A percentile compares a stretch with the other conserved stretches of the same genome.
phyloP scores from a whole-genome alignment of 768 basidiomycete species.

The Melanogaster broomeanus region DNA sequence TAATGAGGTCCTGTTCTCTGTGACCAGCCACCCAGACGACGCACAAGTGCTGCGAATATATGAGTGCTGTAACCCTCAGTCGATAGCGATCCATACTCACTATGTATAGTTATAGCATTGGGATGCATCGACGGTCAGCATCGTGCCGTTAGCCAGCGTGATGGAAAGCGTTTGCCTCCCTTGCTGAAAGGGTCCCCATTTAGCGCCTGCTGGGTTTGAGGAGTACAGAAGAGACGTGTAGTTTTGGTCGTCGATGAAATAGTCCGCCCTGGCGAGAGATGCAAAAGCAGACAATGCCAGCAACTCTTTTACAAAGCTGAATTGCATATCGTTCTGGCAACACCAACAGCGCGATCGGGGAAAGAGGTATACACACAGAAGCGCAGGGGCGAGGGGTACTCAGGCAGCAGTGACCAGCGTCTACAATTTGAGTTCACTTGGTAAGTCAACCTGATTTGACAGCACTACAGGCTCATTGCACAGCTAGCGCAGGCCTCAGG shows the following conservation, averaged over 20 bases:
- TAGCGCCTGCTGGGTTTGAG: slow-evolving; percentile 9
- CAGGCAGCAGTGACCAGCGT: no score
- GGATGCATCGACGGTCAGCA: slow-evolving; percentile 13
- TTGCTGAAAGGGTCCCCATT: slow-evolving; percentile 9
- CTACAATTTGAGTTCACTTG: no score
- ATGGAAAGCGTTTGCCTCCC: slow-evolving; percentile 14
- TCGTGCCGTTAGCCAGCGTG: slow-evolving; percentile 5
- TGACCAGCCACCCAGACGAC: background rate
- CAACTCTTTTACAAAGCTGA: background rate
- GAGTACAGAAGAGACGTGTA: slow-evolving; percentile 10
- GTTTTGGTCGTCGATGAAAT: slow-evolving; percentile 19
- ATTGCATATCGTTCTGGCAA: slow-evolving; percentile 3
- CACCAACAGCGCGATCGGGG: background rate
- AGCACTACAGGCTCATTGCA: background rate
- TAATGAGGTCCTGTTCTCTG: background rate
- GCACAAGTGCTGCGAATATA: slow-evolving; percentile 5
- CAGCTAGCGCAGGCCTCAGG: no score
- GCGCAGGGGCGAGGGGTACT: no score
- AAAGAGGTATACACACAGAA: background rate
- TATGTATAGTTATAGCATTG: slow-evolving; percentile 15
- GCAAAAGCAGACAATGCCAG: background rate
- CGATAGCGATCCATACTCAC: slow-evolving; percentile 4
- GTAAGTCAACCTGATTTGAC: background rate
- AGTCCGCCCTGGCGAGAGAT: slow-evolving; percentile 9
- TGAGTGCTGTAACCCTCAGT: background rate